Evolutionary conservation across 306 rosid genomes (phyloP), one percentile per base, ranked within the genome.

Genomic region (Mucuna pruriens): DNA sequence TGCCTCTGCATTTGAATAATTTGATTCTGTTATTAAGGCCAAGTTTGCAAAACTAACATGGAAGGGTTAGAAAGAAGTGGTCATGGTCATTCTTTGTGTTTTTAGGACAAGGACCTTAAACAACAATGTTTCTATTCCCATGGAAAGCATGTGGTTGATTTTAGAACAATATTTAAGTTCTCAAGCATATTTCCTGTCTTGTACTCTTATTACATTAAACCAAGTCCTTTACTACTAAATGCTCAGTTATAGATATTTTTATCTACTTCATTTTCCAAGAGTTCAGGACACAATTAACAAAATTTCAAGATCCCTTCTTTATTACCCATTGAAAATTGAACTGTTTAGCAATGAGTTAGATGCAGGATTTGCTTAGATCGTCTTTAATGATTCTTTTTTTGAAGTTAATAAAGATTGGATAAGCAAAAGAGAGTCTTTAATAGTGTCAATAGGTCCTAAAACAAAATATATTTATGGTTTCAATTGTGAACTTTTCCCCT

Each of bases 401-500:
- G 7, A 66, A 49, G 54, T 78, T 15, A 13, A 15, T n/a, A 36
- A 23, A 8, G 7, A 52, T 16, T 40, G 66, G 67, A 22, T 54
- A 16, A 39, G 55, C 20, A 11, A 67, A 67, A 54, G 57, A 64
- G 36, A 51, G 58, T 55, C 44, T 23, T 79, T 6, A 67, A 54
- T 42, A 42, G 36, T 29, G 61, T 29, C 71, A 19, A 44, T 72
- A 60, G 69, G 45, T 58, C 36, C 19, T 79, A 1, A 68, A 70
- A 70, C 39, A 76, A 71, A 62, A 38, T 39, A 72, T 48, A 48
- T 62, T 72, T 72, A 46, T 73, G 57, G 23, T 72, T 72, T 72
- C 74, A 72, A 36, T 62, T 25, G n/a, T 54, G 49, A 74, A 74
- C 26, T 3, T 64, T 54, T 64, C 36, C 48, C 69, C 31, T 26